phyloP scores from a whole-genome alignment of 2,329 filamentous ascomycete genomes.

The Cordyceps javanica region DNA sequence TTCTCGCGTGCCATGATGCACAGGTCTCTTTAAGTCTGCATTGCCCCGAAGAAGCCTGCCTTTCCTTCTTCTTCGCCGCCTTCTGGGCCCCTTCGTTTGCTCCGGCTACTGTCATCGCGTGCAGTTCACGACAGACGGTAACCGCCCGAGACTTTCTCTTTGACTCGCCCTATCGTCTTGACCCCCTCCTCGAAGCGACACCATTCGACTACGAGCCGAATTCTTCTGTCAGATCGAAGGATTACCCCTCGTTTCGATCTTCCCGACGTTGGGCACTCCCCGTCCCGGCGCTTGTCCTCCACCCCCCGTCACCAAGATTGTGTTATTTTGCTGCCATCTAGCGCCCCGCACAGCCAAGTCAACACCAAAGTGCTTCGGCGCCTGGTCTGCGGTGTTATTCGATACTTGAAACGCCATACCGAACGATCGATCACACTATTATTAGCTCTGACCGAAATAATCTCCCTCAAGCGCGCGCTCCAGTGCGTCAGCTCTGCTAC shows the following conservation, averaged over 20 bases:
- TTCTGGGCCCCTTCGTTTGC: neutral
- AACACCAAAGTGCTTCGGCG: neutral
- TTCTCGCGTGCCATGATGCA: neutral
- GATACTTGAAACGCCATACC: neutral
- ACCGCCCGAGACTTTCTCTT: neutral
- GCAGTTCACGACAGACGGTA: conserved; percentile 8
- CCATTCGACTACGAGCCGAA: neutral
- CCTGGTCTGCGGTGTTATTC: neutral
- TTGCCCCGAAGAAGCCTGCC: neutral
- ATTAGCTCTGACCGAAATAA: neutral
- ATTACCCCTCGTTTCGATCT: neutral
- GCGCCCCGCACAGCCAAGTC: conserved; percentile 7
- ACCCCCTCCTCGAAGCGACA: neutral
- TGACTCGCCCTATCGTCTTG: neutral
- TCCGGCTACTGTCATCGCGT: conserved; percentile 6
- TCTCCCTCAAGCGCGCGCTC: neutral
- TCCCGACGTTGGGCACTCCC: neutral
- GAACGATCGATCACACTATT: neutral
- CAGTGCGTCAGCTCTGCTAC: neutral
- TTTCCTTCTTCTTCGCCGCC: conserved; percentile 3
- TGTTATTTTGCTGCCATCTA: conserved; percentile 7
- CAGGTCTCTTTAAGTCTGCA: neutral
- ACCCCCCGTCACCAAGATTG: neutral
- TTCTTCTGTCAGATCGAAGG: neutral
- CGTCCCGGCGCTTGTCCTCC: neutral